Percentiles rank a stretch among this genome's conserved stretches.
Conservation (phyloP, 306 rosid species). For the Sophora flavescens region DNA sequence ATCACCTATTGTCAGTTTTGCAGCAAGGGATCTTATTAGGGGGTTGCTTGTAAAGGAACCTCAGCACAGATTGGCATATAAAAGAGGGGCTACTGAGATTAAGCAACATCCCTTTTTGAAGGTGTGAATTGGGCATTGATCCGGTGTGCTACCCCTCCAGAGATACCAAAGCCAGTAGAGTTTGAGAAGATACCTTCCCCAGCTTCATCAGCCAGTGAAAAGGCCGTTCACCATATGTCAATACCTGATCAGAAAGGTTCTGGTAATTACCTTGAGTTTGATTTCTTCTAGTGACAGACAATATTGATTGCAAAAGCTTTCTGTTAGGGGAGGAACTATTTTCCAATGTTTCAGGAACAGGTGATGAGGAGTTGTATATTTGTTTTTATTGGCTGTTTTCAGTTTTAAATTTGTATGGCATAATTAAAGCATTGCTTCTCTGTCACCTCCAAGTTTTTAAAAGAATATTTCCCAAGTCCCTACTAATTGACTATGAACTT, state of each 20-base stretch:
- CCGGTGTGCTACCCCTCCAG: too few relatives aligned
- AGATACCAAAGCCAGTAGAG: conserved; percentile 56
- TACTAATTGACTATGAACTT: conserved; percentile 13
- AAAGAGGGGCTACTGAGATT: too few relatives aligned
- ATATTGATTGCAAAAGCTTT: conserved; percentile 57
- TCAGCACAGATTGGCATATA: too few relatives aligned
- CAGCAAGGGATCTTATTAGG: too few relatives aligned
- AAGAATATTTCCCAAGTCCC: conserved; percentile 32
- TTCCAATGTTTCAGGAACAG: conserved; percentile 63
- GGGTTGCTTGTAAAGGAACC: too few relatives aligned
- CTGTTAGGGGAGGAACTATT: conserved; percentile 57
- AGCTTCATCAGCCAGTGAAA: conserved; percentile 68
- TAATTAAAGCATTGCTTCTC: conserved; percentile 64
- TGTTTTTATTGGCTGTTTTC: conserved; percentile 62
- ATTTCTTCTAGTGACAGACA: conserved; percentile 83
- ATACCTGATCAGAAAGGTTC: conserved; percentile 75
- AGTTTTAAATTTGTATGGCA: conserved; percentile 68
- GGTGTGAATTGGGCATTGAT: too few relatives aligned
- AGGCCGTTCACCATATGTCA: conserved; percentile 60
- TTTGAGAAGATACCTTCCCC: conserved; percentile 82
- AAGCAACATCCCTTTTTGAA: too few relatives aligned
- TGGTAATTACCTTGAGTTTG: conserved; percentile 93
- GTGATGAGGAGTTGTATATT: conserved; percentile 68
- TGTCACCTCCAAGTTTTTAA: conserved; percentile 53
- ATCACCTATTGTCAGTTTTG: too few relatives aligned